Conservation (phyloP, 1,284 basidiomycete genomes). For the Xanthoconium separans region DNA sequence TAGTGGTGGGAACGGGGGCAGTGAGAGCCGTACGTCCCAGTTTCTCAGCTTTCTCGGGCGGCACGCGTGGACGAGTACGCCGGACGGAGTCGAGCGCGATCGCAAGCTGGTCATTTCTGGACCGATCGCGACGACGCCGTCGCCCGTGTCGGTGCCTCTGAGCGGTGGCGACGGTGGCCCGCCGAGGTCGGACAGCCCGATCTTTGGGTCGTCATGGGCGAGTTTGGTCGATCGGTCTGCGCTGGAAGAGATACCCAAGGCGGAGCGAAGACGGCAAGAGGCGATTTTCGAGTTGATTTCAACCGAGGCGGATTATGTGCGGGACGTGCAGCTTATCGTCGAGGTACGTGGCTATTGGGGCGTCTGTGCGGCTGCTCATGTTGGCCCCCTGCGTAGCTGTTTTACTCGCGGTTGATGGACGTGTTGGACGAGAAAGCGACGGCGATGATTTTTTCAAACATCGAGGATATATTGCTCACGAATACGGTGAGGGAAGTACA, state of each 20-base stretch:
- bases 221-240: slow-evolving; percentile 84
- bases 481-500: slow-evolving; percentile 64
- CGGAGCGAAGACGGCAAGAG: slow-evolving; percentile 87
- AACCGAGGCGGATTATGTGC: slow-evolving; percentile 86
- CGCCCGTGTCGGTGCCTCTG: background rate
- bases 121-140: slow-evolving; percentile 43
- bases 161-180: slow-evolving; percentile 22
- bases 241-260: slow-evolving; percentile 70
- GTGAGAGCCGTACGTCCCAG: slow-evolving; percentile 37
- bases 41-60: slow-evolving; percentile 61
- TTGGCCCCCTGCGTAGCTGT: slow-evolving; percentile 49
- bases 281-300: slow-evolving; percentile 90
- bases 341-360: slow-evolving; percentile 51
- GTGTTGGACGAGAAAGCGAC: slow-evolving; percentile 78
- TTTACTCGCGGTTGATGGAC: slow-evolving; percentile 78
- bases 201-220: slow-evolving; percentile 85
- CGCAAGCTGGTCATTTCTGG: slow-evolving; percentile 54
- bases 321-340: slow-evolving; percentile 87
- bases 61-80: slow-evolving; percentile 32
- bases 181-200: slow-evolving; percentile 46
- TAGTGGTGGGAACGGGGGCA: background rate
- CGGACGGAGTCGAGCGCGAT: slow-evolving; percentile 37
- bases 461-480: slow-evolving; percentile 86
- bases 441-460: slow-evolving; percentile 87
- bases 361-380: slow-evolving; percentile 1